Evolutionary conservation across 2,329 filamentous ascomycete species (phyloP).

Genomic region (Ophiostoma sp.): DNA sequence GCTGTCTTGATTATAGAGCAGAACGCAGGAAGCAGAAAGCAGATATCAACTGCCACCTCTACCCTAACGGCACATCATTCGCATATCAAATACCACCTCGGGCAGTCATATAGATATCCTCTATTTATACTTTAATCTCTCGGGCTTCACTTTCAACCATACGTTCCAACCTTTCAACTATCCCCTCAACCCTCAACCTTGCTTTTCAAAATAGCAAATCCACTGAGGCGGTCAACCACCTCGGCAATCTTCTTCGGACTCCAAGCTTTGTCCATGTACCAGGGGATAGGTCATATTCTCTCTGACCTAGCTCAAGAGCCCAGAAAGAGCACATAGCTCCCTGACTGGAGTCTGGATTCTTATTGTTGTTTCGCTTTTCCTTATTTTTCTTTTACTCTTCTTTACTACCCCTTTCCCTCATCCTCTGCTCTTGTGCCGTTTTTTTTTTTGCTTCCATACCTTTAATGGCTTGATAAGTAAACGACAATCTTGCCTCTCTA

Average conservation of each 20-base stretch:
- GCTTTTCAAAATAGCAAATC: not conserved
- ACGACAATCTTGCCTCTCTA: not conserved
- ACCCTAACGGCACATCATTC: not conserved
- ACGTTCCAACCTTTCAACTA: not conserved
- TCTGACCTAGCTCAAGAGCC: not conserved
- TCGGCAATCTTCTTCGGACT: slow-evolving; percentile 4
- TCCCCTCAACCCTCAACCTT: not conserved
- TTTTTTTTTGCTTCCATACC: not conserved
- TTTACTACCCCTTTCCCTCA: not conserved
- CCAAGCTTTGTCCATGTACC: not conserved
- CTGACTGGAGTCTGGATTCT: not conserved
- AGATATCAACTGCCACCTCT: not conserved
- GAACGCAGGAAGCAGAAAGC: not conserved
- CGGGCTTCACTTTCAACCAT: not conserved
- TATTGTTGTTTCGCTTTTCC: too few species aligned
- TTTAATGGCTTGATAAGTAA: not conserved
- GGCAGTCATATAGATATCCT: not conserved
- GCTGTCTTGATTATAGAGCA: slow-evolving; percentile 28
- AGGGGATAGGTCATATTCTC: not conserved
- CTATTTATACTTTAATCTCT: not conserved
- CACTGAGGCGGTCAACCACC: not conserved
- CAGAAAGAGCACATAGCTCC: not conserved
- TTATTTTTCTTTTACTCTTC: not conserved
- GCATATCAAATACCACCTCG: not conserved
- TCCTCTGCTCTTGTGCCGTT: not conserved